Evolutionary conservation across 192 early-diverging fungal genomes (phyloP), one percentile per base, ranked within the genome.

Genomic region (Backusella liffmaniae): DNA sequence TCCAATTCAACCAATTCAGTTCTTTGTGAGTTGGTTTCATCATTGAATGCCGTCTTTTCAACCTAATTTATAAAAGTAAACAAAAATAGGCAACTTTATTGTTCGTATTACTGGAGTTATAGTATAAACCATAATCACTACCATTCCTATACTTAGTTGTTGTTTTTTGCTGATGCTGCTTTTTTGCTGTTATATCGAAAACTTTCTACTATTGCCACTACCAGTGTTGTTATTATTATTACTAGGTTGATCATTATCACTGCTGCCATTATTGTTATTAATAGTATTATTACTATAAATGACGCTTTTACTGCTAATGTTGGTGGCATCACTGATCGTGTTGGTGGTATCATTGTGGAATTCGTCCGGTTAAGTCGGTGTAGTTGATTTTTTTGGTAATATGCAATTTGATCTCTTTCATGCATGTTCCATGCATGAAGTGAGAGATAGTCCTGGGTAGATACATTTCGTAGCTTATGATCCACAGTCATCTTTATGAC

Each of bases 401-500:
- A 66, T 34, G 12, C 53, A 59, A 59, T 59, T 9, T 59, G 35
- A 51, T 73, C 76, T 35, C 59, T 66, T 23, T 77, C 76, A 16
- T 70, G 37, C 21, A 73, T 72, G 18, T 53, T 71, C 70, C 74
- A 76, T 51, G 79, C 69, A 32, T 74, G 29, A 9, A 74, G 70
- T 3, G 74, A 49, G 46, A 80, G 36, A n/a, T 76, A 80, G 53
- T 80, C 74, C 21, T 80, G 70, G 13, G 74, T 80, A 44, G 70
- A 76, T 1, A 80, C 79, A 67, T 80, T 74, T 6, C 71, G 65
- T 15, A 80, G 16, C 42, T 80, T 80, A 18, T 80, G 67, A 67
- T 80, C 79, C 15, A 67, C 41, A 12, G 70, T 44, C 42, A 80
- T 76, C 37, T 70, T 51, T 53, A 72, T 34, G 8, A 74, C 70